Evolutionary conservation across 75 land plant genomes (phyloP).

Genomic region (Selaginella moellendorffii): DNA sequence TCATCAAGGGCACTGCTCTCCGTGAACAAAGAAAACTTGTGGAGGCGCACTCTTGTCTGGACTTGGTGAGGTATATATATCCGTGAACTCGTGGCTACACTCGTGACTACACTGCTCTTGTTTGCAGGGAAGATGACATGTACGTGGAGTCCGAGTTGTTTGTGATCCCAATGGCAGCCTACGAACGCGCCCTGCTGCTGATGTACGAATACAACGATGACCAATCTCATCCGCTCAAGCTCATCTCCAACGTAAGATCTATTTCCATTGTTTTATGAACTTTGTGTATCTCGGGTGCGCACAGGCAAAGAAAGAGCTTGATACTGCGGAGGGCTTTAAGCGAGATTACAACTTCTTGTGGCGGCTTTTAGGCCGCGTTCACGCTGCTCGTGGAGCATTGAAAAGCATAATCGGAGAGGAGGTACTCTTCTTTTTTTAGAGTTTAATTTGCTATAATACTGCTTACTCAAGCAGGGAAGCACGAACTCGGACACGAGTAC

Average conservation of each 20-base stretch:
- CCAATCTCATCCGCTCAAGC: not conserved
- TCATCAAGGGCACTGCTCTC: constrained; percentile 30
- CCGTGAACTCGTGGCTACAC: not conserved
- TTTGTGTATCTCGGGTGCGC: not conserved
- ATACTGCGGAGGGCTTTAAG: constrained; percentile 23
- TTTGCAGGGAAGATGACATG: constrained; percentile 21
- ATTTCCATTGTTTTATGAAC: not conserved
- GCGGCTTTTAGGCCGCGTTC: constrained; percentile 32
- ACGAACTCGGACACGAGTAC: not conserved
- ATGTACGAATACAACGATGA: constrained; percentile 14
- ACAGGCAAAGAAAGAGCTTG: constrained; percentile 31
- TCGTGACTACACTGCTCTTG: not conserved
- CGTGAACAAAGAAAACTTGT: constrained; percentile 30
- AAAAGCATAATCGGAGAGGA: constrained; percentile 21
- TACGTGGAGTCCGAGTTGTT: constrained; percentile 27
- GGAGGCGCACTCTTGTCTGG: constrained; percentile 18
- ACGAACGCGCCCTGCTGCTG: constrained; percentile 30
- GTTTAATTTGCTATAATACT: too few relatives aligned
- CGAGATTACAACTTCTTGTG: constrained; percentile 35
- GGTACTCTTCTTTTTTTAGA: not conserved
- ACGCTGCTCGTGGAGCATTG: constrained; percentile 32
- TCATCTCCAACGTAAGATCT: not conserved
- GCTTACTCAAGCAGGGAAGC: not conserved
- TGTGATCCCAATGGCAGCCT: constrained; percentile 34
- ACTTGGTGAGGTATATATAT: constrained; percentile 17